A percentile compares a stretch with the other conserved stretches of the same genome.
Conservation (phyloP, 2,329 filamentous ascomycete genomes). For the Colletotrichum lindemuthianum region DNA sequence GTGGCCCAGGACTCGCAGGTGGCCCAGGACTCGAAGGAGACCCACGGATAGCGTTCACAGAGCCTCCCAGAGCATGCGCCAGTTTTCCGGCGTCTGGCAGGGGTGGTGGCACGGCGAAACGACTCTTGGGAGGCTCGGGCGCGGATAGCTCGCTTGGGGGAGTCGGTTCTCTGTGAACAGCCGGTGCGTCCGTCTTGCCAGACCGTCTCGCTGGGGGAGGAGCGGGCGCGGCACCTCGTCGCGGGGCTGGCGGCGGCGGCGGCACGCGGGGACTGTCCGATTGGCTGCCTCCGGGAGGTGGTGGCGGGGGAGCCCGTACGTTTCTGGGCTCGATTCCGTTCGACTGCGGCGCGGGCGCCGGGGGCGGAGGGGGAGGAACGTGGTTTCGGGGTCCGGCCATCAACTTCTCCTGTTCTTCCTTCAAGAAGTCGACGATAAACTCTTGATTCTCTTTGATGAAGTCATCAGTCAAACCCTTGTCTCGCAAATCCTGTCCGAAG, state of each 20-base stretch:
- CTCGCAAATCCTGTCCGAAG: conserved; percentile 70
- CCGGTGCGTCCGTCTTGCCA: conserved; percentile 57
- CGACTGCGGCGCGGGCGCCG: conserved; percentile 40
- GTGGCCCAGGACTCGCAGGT: conserved; percentile 61
- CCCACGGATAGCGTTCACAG: conserved; percentile 46
- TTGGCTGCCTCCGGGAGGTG: conserved; percentile 40
- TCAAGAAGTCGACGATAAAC: conserved; percentile 73
- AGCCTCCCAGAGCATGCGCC: conserved; percentile 63
- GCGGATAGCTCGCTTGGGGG: conserved; percentile 79
- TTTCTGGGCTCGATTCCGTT: conserved; percentile 46
- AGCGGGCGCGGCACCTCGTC: conserved; percentile 60
- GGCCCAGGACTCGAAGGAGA: conserved; percentile 48
- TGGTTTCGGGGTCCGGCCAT: conserved; percentile 38
- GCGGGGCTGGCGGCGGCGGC: conserved; percentile 46
- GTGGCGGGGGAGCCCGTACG: conserved; percentile 50
- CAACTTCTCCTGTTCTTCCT: conserved; percentile 62
- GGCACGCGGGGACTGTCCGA: conserved; percentile 51
- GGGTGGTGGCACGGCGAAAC: conserved; percentile 71
- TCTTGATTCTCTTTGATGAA: conserved; percentile 75
- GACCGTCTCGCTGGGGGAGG: conserved; percentile 70
- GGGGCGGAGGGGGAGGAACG: conserved; percentile 40
- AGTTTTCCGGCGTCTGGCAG: conserved; percentile 91
- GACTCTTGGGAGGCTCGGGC: conserved; percentile 65
- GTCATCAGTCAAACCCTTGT: conserved; percentile 72
- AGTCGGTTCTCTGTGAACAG: conserved; percentile 53